Conservation (phyloP, 495 filamentous ascomycete species). For the Hypomontagnella monticulosa region DNA sequence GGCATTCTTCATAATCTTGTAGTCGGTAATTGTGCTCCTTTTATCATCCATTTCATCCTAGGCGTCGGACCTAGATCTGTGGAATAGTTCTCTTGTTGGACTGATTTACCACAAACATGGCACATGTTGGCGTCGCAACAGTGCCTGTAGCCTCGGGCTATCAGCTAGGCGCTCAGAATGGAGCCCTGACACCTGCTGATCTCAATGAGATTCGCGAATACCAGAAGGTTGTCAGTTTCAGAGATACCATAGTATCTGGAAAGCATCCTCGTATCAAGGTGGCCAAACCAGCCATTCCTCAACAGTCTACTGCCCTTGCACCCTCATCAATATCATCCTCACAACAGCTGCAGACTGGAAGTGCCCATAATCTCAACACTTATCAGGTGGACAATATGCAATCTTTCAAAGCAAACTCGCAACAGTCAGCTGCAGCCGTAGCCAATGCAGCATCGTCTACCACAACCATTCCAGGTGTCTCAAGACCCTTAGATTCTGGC, state of each 20-base stretch:
- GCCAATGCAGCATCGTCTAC: conserved; percentile 41
- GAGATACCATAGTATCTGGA: conserved; percentile 78
- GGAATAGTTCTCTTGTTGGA: conserved; percentile 11
- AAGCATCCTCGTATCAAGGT: conserved; percentile 76
- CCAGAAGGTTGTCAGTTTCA: conserved; percentile 78
- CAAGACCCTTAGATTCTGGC: conserved; percentile 47
- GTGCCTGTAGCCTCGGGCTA: conserved; percentile 22
- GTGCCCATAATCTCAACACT: conserved; percentile 42
- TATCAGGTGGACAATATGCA: conserved; percentile 49
- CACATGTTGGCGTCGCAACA: conserved; percentile 33
- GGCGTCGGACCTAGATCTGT: conserved; percentile 11
- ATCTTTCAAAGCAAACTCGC: conserved; percentile 51
- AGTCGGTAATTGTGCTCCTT: conserved; percentile 5
- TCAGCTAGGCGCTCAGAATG: conserved; percentile 27
- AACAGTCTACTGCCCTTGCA: conserved; percentile 47
- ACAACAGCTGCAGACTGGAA: conserved; percentile 33
- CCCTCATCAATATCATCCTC: conserved; percentile 42
- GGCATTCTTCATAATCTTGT: conserved; percentile 9
- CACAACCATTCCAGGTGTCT: conserved; percentile 34
- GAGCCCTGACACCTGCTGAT: conserved; percentile 40
- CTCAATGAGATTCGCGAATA: conserved; percentile 64
- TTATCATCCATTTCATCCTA: conserved; percentile 9
- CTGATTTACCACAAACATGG: conserved; percentile 36
- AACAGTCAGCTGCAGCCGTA: conserved; percentile 44
- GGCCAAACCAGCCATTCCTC: conserved; percentile 48